A percentile compares a stretch with the other conserved stretches of the same genome.
Evolutionary conservation across 106 monocot species (phyloP).

Genomic region (Dendrobium nobile): DNA sequence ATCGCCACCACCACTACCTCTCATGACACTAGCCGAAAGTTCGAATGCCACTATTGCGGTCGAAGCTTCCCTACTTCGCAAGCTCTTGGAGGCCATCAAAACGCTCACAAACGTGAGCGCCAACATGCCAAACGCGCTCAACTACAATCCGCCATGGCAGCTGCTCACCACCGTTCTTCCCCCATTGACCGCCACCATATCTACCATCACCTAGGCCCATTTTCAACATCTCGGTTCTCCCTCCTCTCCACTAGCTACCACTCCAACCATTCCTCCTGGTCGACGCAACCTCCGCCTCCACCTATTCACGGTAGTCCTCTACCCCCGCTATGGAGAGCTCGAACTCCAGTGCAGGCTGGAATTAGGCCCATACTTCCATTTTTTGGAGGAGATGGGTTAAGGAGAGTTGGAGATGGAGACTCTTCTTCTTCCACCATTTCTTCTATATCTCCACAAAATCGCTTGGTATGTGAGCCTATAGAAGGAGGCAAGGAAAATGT

Average conservation of each 20-base stretch:
- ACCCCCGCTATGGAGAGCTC: conserved; percentile 20
- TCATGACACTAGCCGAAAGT: conserved; percentile 28
- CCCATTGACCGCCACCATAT: conserved; percentile 6
- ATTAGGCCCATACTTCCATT: conserved; percentile 3
- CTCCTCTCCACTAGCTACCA: neutral
- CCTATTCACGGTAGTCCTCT: conserved; percentile 27
- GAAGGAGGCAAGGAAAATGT: conserved; percentile 20
- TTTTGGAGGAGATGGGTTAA: conserved; percentile 10
- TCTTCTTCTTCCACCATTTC: conserved; percentile 17
- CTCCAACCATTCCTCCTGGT: conserved; percentile 23
- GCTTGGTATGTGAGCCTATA: conserved; percentile 15
- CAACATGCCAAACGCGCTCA: conserved; percentile 80
- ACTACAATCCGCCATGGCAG: conserved; percentile 61
- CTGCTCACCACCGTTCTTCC: conserved; percentile 27
- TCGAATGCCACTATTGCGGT: conserved; percentile 97
- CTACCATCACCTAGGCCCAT: conserved; percentile 25
- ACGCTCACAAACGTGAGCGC: conserved; percentile 77
- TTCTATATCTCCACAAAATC: conserved; percentile 15
- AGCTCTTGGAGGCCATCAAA: conserved; percentile 85
- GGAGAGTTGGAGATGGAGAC: neutral
- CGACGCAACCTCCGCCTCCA: no score
- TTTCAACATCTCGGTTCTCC: conserved; percentile 10
- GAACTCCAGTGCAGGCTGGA: neutral
- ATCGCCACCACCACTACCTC: neutral
- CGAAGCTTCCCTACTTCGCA: conserved; percentile 95